These are phyloP conservation scores for Calonectria pseudoturangicola DNA, from an alignment of 2,329 filamentous ascomycete genomes.

Conservation along the genomic window DNA sequence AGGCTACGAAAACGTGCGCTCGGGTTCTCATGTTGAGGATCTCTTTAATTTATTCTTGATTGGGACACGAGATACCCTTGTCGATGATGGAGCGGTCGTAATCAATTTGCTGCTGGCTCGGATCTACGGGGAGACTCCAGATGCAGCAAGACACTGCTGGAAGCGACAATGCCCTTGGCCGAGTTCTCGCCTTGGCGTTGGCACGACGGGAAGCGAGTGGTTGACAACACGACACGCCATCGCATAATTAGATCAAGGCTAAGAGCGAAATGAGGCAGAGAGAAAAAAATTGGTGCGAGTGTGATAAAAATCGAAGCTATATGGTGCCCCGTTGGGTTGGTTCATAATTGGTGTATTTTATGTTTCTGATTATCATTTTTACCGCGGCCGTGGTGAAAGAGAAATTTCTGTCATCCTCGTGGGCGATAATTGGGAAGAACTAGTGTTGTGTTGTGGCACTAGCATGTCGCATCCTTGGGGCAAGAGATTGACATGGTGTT, in stretches of 20 bases:
- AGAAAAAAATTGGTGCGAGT: too few species aligned
- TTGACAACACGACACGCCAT: too few species aligned
- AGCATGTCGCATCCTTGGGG: constrained; percentile 1
- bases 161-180: neutral
- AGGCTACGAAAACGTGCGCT: constrained; percentile 14
- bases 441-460: constrained; percentile 7
- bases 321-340: too few species aligned
- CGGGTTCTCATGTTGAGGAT: constrained; percentile 1
- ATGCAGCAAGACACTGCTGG: constrained; percentile 10
- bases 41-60: constrained; percentile 17
- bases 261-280: too few species aligned
- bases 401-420: too few species aligned
- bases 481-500: neutral
- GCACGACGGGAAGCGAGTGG: neutral
- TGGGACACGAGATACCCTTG: constrained; percentile 24
- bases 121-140: constrained; percentile 20
- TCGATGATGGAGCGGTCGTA: constrained; percentile 12
- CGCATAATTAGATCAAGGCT: too few species aligned
- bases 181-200: neutral
- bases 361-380: too few species aligned
- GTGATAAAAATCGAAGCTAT: too few species aligned
- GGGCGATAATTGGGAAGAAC: constrained; percentile 28
- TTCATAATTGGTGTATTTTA: too few species aligned
- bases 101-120: constrained; percentile 1
- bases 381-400: too few species aligned